Percentiles rank a stretch among this genome's conserved stretches.
Evolutionary conservation across 2,329 filamentous ascomycete species (phyloP).

Genomic region (Alternaria alternata): DNA sequence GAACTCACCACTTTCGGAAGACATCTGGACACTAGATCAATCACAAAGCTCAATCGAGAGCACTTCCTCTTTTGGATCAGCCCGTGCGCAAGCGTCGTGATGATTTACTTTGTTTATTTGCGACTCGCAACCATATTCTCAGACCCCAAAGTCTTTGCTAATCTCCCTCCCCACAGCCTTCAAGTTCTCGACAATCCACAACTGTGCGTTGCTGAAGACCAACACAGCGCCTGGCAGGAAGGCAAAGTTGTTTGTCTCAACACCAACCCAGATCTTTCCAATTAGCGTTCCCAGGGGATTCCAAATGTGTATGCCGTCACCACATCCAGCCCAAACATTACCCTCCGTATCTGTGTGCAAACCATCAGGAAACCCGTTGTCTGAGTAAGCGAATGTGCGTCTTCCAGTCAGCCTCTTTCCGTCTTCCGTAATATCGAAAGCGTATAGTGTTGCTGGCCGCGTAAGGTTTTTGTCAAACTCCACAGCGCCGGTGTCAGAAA

Average conservation of each 20-base stretch:
- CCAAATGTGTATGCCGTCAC: slow-evolving; percentile 65
- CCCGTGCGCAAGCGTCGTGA: not conserved
- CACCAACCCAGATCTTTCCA: slow-evolving; percentile 65
- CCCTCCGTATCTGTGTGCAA: slow-evolving; percentile 62
- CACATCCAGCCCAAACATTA: slow-evolving; percentile 65
- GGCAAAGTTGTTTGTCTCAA: slow-evolving; percentile 48
- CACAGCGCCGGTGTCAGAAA: slow-evolving; percentile 58
- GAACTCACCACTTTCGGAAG: not conserved
- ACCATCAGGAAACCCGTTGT: slow-evolving; percentile 67
- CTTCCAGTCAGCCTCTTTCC: slow-evolving; percentile 47
- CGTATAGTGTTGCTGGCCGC: slow-evolving; percentile 54
- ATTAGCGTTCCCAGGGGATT: slow-evolving; percentile 59
- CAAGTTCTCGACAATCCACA: slow-evolving; percentile 49
- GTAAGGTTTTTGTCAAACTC: slow-evolving; percentile 46
- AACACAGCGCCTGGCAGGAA: slow-evolving; percentile 46
- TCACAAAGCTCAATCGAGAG: not conserved
- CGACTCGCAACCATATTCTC: not conserved
- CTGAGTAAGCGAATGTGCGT: slow-evolving; percentile 64
- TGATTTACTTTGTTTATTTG: not conserved
- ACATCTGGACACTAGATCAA: not conserved
- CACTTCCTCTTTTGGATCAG: not conserved
- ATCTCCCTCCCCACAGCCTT: slow-evolving; percentile 48
- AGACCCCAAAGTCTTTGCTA: slow-evolving; percentile 44
- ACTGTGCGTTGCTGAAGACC: slow-evolving; percentile 46
- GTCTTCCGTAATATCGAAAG: slow-evolving; percentile 52